Percentiles rank a stretch among this genome's conserved stretches.
phyloP scores from a whole-genome alignment of 106 monocot species.

The Amphibolis antarctica region DNA sequence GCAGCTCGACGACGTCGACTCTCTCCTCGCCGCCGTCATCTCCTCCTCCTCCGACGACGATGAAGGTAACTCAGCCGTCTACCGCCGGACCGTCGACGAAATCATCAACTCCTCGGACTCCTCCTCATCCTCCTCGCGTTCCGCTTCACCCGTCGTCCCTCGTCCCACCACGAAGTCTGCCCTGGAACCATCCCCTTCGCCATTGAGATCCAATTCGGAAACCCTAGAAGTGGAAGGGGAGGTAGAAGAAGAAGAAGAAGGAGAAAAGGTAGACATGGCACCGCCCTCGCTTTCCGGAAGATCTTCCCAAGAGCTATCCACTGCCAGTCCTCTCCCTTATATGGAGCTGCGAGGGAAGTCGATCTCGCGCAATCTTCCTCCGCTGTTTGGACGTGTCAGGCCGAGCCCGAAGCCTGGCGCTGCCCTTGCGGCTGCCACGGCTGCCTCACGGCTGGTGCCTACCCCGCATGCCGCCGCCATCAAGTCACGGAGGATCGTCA shows the following conservation, averaged over 20 bases:
- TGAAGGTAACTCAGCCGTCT: slow-evolving; percentile 2
- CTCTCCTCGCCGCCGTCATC: slow-evolving; percentile 36
- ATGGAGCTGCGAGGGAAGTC: slow-evolving; percentile 17
- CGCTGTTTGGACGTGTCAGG: slow-evolving; percentile 48
- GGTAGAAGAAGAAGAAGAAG: too few species aligned
- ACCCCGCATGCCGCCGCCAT: slow-evolving; percentile 72
- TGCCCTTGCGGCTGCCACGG: slow-evolving; percentile 81
- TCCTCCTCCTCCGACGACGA: slow-evolving; percentile 26
- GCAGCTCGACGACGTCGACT: slow-evolving; percentile 48
- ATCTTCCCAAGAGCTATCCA: not conserved
- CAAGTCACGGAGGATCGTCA: slow-evolving; percentile 40
- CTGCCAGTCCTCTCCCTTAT: slow-evolving; percentile 14
- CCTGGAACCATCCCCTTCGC: slow-evolving; percentile 4
- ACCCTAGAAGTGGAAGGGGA: too few species aligned
- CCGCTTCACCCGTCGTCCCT: slow-evolving; percentile 8
- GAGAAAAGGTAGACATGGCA: too few species aligned
- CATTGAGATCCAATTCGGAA: not conserved
- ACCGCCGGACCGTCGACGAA: slow-evolving; percentile 84
- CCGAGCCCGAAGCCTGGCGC: slow-evolving; percentile 66
- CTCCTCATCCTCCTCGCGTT: slow-evolving; percentile 20
- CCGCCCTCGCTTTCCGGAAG: too few species aligned
- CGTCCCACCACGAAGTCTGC: too few species aligned
- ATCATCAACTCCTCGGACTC: slow-evolving; percentile 62
- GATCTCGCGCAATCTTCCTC: slow-evolving; percentile 16
- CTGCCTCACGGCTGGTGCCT: slow-evolving; percentile 58